phyloP scores from a whole-genome alignment of 768 basidiomycete species.

The Trametes sanguinea region DNA sequence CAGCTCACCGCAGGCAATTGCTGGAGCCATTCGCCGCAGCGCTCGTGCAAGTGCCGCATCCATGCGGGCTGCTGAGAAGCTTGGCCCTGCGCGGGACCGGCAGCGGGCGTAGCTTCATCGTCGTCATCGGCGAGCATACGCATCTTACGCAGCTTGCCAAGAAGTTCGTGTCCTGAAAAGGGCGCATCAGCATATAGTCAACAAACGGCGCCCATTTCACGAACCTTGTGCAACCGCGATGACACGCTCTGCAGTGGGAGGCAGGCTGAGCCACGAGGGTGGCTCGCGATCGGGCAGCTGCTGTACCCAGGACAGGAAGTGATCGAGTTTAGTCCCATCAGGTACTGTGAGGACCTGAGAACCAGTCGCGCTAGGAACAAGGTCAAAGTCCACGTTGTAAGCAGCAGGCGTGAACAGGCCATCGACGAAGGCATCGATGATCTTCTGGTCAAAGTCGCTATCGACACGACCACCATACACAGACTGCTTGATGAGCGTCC shows the following conservation, averaged over 20 bases:
- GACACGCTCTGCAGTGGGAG: constrained; percentile 88
- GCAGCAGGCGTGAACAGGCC: constrained; percentile 82
- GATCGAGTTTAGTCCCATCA: constrained; percentile 90
- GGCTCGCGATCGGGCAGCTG: constrained; percentile 90
- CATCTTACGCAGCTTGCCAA: constrained; percentile 92
- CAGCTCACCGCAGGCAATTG: constrained; percentile 70
- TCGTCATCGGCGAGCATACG: constrained; percentile 85
- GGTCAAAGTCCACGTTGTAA: constrained; percentile 91
- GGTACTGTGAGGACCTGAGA: constrained; percentile 67
- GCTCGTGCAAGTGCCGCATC: constrained; percentile 86
- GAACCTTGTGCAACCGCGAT: constrained; percentile 90
- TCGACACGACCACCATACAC: constrained; percentile 95
- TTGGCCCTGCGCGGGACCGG: constrained; percentile 63
- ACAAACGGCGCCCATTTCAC: constrained; percentile 12
- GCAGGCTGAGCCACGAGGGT: constrained; percentile 92
- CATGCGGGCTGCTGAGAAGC: constrained; percentile 84
- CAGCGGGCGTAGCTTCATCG: constrained; percentile 47
- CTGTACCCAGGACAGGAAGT: constrained; percentile 90
- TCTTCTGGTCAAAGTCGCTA: constrained; percentile 92
- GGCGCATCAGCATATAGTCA: constrained; percentile 1
- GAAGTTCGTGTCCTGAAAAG: constrained; percentile 71
- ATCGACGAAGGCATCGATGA: constrained; percentile 93
- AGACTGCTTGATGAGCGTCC: constrained; percentile 91
- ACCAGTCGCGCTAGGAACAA: constrained; percentile 68
- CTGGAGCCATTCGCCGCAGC: constrained; percentile 82